Conservation (phyloP, 257 asterid genomes). For the Nicotiana otophora region DNA sequence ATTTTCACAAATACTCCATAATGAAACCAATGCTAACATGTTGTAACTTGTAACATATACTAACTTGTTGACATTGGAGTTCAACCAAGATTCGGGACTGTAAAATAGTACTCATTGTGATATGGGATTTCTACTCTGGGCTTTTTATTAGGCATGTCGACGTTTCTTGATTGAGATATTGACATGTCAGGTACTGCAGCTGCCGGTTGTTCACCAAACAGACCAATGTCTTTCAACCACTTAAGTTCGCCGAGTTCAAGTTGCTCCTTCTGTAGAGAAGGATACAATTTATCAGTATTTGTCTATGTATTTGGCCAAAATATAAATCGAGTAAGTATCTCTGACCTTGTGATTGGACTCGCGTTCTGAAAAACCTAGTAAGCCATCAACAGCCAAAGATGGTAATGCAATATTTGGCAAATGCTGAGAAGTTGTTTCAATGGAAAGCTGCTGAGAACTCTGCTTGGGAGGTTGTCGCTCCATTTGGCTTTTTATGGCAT, state of each 20-base stretch:
- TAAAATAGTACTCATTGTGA: slow-evolving; percentile 55
- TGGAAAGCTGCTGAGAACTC: slow-evolving; percentile 24
- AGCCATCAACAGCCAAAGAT: slow-evolving; percentile 72
- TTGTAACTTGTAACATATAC: neutral
- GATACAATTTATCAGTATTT: neutral
- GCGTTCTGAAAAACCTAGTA: slow-evolving; percentile 62
- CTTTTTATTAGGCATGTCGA: slow-evolving; percentile 51
- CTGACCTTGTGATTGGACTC: slow-evolving; percentile 59
- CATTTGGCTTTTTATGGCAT: slow-evolving; percentile 15
- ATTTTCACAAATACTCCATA: neutral
- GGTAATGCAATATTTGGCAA: slow-evolving; percentile 39
- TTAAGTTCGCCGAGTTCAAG: slow-evolving; percentile 65
- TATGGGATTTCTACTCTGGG: slow-evolving; percentile 52
- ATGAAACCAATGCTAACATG: neutral
- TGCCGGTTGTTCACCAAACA: slow-evolving; percentile 38
- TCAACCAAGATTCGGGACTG: slow-evolving; percentile 88
- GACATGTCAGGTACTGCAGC: slow-evolving; percentile 76
- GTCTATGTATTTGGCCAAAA: too few relatives aligned
- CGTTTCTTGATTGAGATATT: slow-evolving; percentile 34
- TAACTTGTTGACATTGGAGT: neutral
- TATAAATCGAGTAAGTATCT: neutral
- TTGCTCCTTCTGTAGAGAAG: slow-evolving; percentile 52
- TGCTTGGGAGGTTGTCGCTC: slow-evolving; percentile 59
- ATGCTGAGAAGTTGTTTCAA: slow-evolving; percentile 28
- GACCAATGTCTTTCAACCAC: slow-evolving; percentile 58